A percentile compares a stretch with the other conserved stretches of the same genome.
phyloP scores from a whole-genome alignment of 2,329 filamentous ascomycete genomes.

The Aspergillus sp. region DNA sequence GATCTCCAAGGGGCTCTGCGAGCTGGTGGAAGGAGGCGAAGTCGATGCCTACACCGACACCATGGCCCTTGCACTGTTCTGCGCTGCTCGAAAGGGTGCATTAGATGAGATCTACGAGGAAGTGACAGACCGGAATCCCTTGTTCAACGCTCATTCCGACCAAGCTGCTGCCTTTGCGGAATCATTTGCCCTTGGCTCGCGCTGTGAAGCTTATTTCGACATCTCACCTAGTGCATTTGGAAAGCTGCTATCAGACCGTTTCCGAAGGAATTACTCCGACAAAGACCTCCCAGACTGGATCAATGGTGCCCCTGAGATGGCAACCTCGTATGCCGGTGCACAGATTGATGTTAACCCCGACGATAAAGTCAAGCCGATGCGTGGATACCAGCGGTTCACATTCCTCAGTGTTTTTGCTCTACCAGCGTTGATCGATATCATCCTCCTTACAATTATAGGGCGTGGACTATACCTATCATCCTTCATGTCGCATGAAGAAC shows the following conservation, averaged over 20 bases:
- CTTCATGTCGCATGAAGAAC: constrained; percentile 52
- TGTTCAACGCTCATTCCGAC: constrained; percentile 61
- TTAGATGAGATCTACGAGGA: constrained; percentile 65
- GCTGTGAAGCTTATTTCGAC: constrained; percentile 64
- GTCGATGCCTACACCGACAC: constrained; percentile 55
- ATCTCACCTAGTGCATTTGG: constrained; percentile 52
- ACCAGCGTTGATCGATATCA: constrained; percentile 61
- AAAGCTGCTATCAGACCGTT: constrained; percentile 41
- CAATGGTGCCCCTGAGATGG: constrained; percentile 50
- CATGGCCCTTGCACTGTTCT: constrained; percentile 58
- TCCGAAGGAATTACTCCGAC: constrained; percentile 47
- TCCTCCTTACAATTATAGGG: constrained; percentile 59
- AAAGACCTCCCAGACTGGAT: constrained; percentile 52
- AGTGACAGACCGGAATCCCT: constrained; percentile 61
- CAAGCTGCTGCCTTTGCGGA: constrained; percentile 65
- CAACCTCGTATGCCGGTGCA: constrained; percentile 53
- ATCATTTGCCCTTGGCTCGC: constrained; percentile 62
- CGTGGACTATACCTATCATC: constrained; percentile 62
- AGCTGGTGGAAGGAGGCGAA: constrained; percentile 29
- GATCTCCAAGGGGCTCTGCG: constrained; percentile 39
- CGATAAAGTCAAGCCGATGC: constrained; percentile 45
- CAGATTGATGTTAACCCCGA: constrained; percentile 55
- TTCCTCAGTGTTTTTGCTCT: constrained; percentile 63
- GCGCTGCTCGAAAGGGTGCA: constrained; percentile 55
- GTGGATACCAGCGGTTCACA: constrained; percentile 53